Evolutionary conservation across 176 grass and related monocot genomes (phyloP).

Genomic region (Aegilops longissima): DNA sequence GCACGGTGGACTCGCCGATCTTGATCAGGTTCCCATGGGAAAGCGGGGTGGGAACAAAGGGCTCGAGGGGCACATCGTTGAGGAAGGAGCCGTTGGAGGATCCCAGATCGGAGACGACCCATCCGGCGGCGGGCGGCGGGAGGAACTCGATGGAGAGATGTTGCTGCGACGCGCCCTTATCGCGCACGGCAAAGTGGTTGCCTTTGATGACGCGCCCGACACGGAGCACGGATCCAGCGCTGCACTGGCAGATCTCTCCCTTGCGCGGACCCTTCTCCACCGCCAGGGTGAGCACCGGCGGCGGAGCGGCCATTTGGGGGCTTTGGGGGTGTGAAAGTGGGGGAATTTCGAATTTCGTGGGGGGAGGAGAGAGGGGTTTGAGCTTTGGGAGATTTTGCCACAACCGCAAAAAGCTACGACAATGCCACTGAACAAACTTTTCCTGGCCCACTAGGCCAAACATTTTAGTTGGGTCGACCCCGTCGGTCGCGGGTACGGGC

Average conservation of each 20-base stretch:
- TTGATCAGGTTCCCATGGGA: conserved; percentile 72
- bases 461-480: too few relatives aligned
- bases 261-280: conserved; percentile 71
- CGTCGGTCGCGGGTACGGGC: too few relatives aligned
- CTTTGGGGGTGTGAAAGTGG: neutral
- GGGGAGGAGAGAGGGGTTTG: neutral
- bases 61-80: conserved; percentile 42
- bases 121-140: conserved; percentile 38
- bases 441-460: neutral
- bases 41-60: conserved; percentile 46
- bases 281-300: conserved; percentile 52
- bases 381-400: neutral
- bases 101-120: conserved; percentile 64
- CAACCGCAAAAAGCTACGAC: neutral
- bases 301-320: conserved; percentile 48
- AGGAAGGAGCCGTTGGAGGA: conserved; percentile 86
- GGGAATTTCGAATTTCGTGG: neutral
- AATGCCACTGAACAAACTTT: neutral
- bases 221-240: conserved; percentile 26
- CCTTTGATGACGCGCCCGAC: conserved; percentile 71
- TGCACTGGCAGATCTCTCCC: conserved; percentile 42
- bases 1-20: conserved; percentile 60
- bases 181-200: conserved; percentile 69
- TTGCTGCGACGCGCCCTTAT: conserved; percentile 70
- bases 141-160: conserved; percentile 68